Evolutionary conservation across 2,329 filamentous ascomycete genomes (phyloP).

Genomic region (Beauveria rudraprayagi): DNA sequence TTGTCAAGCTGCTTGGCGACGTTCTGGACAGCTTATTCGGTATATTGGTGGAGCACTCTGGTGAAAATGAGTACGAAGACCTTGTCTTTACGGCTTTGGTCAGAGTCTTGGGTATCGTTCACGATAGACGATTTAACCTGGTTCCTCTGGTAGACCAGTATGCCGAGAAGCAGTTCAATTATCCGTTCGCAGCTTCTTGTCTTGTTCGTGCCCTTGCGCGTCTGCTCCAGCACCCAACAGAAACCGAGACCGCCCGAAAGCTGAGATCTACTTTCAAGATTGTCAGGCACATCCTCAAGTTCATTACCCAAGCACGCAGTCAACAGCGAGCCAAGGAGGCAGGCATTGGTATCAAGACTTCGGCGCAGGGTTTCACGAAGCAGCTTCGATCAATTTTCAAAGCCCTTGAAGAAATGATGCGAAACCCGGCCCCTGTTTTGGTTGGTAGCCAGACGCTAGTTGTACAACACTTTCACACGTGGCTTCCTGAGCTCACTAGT

Average conservation of each 20-base stretch:
- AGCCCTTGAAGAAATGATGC: conserved; percentile 82
- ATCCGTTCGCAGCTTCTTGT: conserved; percentile 84
- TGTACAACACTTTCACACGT: conserved; percentile 93
- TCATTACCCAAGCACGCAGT: conserved; percentile 81
- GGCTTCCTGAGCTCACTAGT: conserved; percentile 82
- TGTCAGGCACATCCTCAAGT: conserved; percentile 83
- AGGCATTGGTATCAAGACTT: conserved; percentile 73
- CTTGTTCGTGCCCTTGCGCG: conserved; percentile 80
- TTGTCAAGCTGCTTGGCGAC: conserved; percentile 85
- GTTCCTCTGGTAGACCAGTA: conserved; percentile 88
- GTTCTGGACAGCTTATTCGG: conserved; percentile 89
- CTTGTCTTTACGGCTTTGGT: conserved; percentile 86
- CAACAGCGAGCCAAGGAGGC: conserved; percentile 86
- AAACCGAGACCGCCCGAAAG: conserved; percentile 74
- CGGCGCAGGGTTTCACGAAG: conserved; percentile 65
- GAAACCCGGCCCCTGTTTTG: conserved; percentile 72
- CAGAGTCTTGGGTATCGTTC: conserved; percentile 82
- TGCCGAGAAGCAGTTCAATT: conserved; percentile 81
- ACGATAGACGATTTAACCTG: conserved; percentile 88
- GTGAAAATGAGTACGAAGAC: conserved; percentile 87
- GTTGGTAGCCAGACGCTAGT: conserved; percentile 92
- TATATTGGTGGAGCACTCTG: conserved; percentile 83
- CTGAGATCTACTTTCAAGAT: conserved; percentile 92
- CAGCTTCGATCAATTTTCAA: conserved; percentile 85
- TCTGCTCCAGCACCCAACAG: conserved; percentile 72